Base-by-base conservation (phyloP, 2,329 filamentous ascomycete genomes). In the Epichloe scottii region DNA sequence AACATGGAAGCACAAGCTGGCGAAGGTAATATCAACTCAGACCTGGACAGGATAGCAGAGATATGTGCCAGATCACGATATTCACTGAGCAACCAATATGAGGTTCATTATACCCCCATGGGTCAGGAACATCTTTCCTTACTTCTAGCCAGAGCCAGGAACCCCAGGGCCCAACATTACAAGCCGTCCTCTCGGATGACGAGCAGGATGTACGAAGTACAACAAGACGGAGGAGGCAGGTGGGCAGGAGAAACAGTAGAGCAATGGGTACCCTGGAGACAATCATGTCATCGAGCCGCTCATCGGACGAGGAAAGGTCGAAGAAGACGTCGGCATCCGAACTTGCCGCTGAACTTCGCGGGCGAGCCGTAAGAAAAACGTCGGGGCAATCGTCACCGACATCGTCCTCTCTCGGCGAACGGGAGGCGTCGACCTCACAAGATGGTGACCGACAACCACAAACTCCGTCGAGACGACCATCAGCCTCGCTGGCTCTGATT, bases 31-130 rank as follows among this genome's bases (percentile, higher is more conserved):
- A 78, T 83, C 53, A 71, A 71, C 48, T 70, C 78, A 12, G 78
- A 82, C 58, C 66, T 84, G 47, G 79, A 84, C 54, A 74, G 78
- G 40, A 84, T 84, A 58, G 81, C 81, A 11, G 80, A 84, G 62
- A 84, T 84, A 34, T 84, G 80, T 64, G 81, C 81, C 38, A 72
- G 77, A 35, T 83, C 79, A 12, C 73, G 77, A 42, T 84, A 83
- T 62, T 83, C 79, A 40, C 62, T 84, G 48, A 82, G 79, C 63
- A 82, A 82, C 61, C 80, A 84, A 60, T 83, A 84, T 58, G 81
- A 83, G 58, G 78, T 82, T 6, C 81, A 84, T 57, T 77, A 82
- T 53, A 69, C 76, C 80, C 80, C 14, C 80, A 83, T 57, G 79
- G 79, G 19, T 77, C 76, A 1, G 78, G 80, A 3, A 63, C 74